phyloP scores from a whole-genome alignment of 108 stramenopile species.

The Cyclotella choctawhatcheeana region DNA sequence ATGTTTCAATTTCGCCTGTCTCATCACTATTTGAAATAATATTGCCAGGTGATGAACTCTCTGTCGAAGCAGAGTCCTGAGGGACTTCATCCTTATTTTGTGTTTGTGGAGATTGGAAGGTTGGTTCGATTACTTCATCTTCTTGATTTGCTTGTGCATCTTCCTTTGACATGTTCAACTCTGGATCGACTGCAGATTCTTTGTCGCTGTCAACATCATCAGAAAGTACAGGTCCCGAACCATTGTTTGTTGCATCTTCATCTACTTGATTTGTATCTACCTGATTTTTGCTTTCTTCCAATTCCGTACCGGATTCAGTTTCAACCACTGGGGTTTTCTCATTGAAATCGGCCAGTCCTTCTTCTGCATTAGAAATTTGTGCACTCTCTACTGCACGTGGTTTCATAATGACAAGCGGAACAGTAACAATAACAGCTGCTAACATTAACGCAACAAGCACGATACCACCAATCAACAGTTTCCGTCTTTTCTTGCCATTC shows the following conservation, averaged over 20 bases:
- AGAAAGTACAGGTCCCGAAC: no score
- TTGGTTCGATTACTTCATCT: background rate
- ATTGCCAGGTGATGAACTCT: no score
- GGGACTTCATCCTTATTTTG: background rate
- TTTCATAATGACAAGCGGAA: constrained; percentile 3
- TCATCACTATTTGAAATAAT: background rate
- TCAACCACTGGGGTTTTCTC: background rate
- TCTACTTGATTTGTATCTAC: background rate
- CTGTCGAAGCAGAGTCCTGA: background rate
- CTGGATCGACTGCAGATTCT: background rate
- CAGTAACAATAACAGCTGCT: background rate
- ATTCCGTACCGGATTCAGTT: no score
- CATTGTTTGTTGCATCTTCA: background rate
- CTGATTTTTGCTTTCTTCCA: no score
- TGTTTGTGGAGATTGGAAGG: background rate
- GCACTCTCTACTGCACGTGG: constrained; percentile 6
- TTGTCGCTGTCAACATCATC: background rate
- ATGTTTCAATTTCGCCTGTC: background rate
- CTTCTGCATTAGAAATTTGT: background rate
- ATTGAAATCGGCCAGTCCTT: background rate
- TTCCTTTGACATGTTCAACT: background rate
- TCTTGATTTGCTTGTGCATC: background rate
- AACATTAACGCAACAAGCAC: background rate
- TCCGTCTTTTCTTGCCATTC: background rate
- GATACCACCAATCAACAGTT: background rate